phyloP scores from a whole-genome alignment of 345 rosid species.

The Populus tremula region DNA sequence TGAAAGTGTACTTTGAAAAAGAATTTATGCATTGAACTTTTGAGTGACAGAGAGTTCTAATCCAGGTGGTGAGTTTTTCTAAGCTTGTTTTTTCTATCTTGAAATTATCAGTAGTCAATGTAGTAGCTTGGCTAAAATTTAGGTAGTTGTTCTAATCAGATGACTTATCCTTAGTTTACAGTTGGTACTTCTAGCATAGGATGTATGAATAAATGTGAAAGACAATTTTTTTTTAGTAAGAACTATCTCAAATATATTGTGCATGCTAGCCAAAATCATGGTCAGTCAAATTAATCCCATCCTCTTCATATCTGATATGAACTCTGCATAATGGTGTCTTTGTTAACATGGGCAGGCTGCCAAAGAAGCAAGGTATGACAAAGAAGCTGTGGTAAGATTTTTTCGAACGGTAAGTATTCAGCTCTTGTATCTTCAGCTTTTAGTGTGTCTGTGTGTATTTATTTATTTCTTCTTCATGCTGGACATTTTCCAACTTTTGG shows the following conservation, averaged over 20 bases:
- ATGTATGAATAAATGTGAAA: not conserved
- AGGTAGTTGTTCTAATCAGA: not conserved
- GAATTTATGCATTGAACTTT: not conserved
- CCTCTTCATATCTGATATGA: not conserved
- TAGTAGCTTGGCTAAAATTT: not conserved
- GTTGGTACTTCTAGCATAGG: not conserved
- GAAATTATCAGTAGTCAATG: not conserved
- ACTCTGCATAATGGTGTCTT: constrained; percentile 3
- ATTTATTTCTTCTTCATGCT: not conserved
- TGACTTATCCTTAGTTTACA: not conserved
- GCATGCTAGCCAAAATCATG: not conserved
- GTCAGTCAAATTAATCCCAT: not conserved
- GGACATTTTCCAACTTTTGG: constrained; percentile 11
- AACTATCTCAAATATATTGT: not conserved
- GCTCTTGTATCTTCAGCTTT: not conserved
- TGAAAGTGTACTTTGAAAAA: not conserved
- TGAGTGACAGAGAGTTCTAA: not conserved
- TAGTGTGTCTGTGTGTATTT: not conserved
- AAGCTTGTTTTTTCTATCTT: not conserved
- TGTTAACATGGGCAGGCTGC: constrained; percentile 66
- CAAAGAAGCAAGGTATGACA: constrained; percentile 90
- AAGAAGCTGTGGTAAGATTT: constrained; percentile 83
- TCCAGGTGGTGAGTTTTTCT: not conserved
- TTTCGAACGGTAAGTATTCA: constrained; percentile 63
- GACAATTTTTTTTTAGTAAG: not conserved